Conservation (phyloP, 1,284 basidiomycete species). For the Anthracocystis walkeri region DNA sequence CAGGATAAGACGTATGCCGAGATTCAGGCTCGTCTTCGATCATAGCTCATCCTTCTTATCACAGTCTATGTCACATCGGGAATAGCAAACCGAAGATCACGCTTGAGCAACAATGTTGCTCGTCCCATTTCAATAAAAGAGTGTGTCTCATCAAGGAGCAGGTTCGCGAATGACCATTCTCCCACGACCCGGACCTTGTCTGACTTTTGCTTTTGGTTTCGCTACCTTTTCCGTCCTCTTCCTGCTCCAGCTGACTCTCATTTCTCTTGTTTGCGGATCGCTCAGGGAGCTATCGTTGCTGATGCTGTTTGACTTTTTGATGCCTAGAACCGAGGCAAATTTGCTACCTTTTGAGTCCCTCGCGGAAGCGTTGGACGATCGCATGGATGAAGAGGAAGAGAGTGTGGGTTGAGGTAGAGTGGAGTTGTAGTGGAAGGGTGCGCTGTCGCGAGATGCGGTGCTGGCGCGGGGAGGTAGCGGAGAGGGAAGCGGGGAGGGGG, state of each 20-base stretch:
- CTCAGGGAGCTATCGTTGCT: neutral
- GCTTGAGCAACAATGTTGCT: neutral
- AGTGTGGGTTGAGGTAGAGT: neutral
- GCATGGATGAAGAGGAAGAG: neutral
- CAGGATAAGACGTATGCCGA: slow-evolving; percentile 47
- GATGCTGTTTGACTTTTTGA: slow-evolving; percentile 7
- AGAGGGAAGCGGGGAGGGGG: neutral
- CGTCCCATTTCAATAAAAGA: slow-evolving; percentile 4
- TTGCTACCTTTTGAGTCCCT: neutral
- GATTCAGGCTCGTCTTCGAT: slow-evolving; percentile 39
- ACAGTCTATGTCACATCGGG: neutral
- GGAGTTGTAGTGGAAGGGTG: slow-evolving; percentile 16
- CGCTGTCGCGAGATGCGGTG: neutral
- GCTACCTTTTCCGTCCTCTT: slow-evolving; percentile 37
- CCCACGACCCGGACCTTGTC: slow-evolving; percentile 42
- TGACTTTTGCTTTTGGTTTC: slow-evolving; percentile 35
- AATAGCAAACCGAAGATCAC: neutral
- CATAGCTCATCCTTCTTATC: neutral
- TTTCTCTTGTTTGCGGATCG: neutral
- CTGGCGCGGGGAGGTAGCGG: neutral
- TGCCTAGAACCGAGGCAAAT: slow-evolving; percentile 2
- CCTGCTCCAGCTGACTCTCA: slow-evolving; percentile 39
- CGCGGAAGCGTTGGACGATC: neutral
- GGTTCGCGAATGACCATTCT: slow-evolving; percentile 35
- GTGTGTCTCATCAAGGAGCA: neutral